Evolutionary conservation across 108 stramenopile genomes (phyloP), one percentile per base, ranked within the genome.

Genomic region (Skeletonema grethae): DNA sequence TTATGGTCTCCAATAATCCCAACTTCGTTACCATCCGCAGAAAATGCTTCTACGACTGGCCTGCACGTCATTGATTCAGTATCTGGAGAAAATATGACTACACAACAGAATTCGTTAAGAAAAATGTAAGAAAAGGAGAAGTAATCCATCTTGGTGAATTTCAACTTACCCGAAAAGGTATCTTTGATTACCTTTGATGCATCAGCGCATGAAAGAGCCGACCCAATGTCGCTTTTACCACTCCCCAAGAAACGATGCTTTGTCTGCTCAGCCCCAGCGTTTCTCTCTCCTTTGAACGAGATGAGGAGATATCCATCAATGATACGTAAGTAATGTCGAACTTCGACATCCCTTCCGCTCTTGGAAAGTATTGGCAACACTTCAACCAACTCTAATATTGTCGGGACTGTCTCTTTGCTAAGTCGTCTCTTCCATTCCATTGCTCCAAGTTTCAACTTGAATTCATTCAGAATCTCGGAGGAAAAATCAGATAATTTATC

Each of bases 261-360:
- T 53, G 48, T 53, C 10, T 65, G 10, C 11, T 46, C n/a, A 39
- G 69, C 63, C 32, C 32, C 39, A 34, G 30, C 30, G 55, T 67
- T 57, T 1, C 18, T 29, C 59, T 55, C 60, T 9, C 41, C 65
- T 2, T 61, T 60, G 62, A 79, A 72, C 11, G 77, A 79, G 56
- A 72, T 31, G 32, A 79, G 20, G 9, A 85, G 73, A 58, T 85
- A 85, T 38, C 80, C 80, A 72, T 73, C 41, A 38, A 80, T 80
- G 7, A 85, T 65, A 18, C 70, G 67, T 15, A 82, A 67, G 8
- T 79, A 28, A 18, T 76, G 62, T 7, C 67, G 38, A 13, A 85
- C 72, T 65, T 85, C 76, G 20, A 45, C 16, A 16, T 82, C 80
- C 57, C 72, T 35, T 28, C 70, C 63, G 60, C 76, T 82, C 35